phyloP scores from a whole-genome alignment of 2,329 filamentous ascomycete genomes.

The Pezicula carpinea region DNA sequence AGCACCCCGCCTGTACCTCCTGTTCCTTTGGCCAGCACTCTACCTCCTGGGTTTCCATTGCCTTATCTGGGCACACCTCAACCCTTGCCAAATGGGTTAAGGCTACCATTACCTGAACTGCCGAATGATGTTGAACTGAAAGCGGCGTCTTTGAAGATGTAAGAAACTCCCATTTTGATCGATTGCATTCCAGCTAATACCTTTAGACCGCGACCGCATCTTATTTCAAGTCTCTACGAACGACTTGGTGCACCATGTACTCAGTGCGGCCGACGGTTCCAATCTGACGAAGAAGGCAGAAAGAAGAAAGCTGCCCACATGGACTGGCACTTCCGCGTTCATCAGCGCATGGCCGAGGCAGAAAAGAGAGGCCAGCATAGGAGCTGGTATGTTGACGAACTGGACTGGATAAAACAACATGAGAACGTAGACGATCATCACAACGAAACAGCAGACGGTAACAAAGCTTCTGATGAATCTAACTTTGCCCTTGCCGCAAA shows the following conservation, averaged over 20 bases:
- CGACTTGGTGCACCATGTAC: slow-evolving; percentile 81
- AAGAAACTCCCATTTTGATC: slow-evolving; percentile 31
- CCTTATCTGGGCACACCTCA: slow-evolving; percentile 22
- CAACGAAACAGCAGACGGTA: slow-evolving; percentile 32
- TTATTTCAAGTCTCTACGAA: slow-evolving; percentile 73
- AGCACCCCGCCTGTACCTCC: slow-evolving; percentile 33
- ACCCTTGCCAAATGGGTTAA: slow-evolving; percentile 7
- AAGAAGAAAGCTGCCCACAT: slow-evolving; percentile 87
- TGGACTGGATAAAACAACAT: slow-evolving; percentile 86
- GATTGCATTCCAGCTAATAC: slow-evolving; percentile 10
- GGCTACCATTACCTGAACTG: slow-evolving; percentile 21
- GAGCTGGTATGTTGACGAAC: slow-evolving; percentile 91
- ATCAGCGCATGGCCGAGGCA: slow-evolving; percentile 81
- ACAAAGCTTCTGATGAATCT: slow-evolving; percentile 34
- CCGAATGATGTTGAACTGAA: slow-evolving; percentile 54
- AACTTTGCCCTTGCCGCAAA: slow-evolving; percentile 37
- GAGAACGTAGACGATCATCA: slow-evolving; percentile 70
- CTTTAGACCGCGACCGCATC: slow-evolving; percentile 64
- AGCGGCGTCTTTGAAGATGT: slow-evolving; percentile 69
- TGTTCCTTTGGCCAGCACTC: slow-evolving; percentile 36
- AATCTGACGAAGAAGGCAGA: slow-evolving; percentile 69
- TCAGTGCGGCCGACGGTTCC: slow-evolving; percentile 86
- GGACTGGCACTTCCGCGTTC: slow-evolving; percentile 97
- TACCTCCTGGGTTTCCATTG: slow-evolving; percentile 34
- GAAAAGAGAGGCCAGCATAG: slow-evolving; percentile 83